Conservation (phyloP, 2,329 filamentous ascomycete genomes). For the Sporothrix pseudoabietina region DNA sequence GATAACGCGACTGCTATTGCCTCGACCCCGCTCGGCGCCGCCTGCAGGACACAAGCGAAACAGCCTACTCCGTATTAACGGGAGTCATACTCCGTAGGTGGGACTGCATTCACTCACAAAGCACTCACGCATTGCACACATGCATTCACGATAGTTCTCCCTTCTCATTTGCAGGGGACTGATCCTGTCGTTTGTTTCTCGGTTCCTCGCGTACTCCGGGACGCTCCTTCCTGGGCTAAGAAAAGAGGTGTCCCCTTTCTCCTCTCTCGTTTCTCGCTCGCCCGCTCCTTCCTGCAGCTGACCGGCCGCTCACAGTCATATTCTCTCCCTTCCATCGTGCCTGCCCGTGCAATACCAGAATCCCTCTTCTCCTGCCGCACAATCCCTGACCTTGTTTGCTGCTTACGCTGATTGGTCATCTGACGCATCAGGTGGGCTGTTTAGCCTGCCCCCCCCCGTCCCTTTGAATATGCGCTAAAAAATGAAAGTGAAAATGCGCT, state of each 20-base stretch:
- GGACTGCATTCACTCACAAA: background rate
- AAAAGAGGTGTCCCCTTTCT: background rate
- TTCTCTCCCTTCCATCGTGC: background rate
- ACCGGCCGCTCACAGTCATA: background rate
- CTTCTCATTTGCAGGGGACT: background rate
- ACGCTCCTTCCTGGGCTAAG: background rate
- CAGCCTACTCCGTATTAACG: constrained; percentile 10
- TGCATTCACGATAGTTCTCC: background rate
- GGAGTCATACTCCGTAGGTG: background rate
- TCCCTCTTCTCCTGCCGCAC: background rate
- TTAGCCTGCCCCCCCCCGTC: background rate
- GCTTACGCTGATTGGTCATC: background rate
- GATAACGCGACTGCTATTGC: constrained; percentile 22
- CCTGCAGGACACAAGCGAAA: constrained; percentile 7
- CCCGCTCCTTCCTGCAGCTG: constrained; percentile 6
- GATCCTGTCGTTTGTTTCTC: background rate
- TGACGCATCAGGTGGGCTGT: constrained; percentile 22
- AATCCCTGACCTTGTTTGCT: background rate
- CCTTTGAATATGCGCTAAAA: constrained; percentile 6
- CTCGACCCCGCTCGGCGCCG: background rate
- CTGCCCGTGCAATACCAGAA: background rate
- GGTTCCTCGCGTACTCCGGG: background rate
- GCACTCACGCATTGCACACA: background rate
- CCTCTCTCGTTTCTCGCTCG: background rate
- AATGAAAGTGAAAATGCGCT: background rate